A percentile compares a stretch with the other conserved stretches of the same genome.
Evolutionary conservation across 2,329 filamentous ascomycete species (phyloP).

Genomic region (Ramichloridium luteum): DNA sequence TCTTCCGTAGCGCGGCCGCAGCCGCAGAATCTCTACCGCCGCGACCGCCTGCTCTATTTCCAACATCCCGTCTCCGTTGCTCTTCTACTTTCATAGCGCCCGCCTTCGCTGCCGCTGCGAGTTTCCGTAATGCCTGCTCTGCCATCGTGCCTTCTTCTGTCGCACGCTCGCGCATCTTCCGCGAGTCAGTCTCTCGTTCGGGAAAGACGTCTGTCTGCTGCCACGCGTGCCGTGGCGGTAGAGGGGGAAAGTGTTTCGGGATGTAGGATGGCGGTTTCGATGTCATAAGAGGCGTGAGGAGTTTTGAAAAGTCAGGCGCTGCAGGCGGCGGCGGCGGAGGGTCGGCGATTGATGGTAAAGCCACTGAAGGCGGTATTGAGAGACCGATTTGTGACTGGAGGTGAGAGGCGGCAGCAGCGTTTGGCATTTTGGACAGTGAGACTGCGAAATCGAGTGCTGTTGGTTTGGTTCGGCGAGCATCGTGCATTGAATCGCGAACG

Average conservation of each 20-base stretch:
- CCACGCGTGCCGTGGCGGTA: conserved; percentile 54
- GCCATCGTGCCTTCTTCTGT: conserved; percentile 54
- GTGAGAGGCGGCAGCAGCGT: conserved; percentile 26
- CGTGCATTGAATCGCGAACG: conserved; percentile 46
- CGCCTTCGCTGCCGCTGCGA: conserved; percentile 39
- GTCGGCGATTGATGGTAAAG: conserved; percentile 29
- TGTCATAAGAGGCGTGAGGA: conserved; percentile 42
- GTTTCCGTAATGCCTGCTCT: conserved; percentile 51
- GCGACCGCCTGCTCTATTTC: conserved; percentile 25
- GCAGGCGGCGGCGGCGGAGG: conserved; percentile 29
- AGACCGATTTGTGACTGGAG: conserved; percentile 30
- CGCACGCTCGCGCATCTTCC: conserved; percentile 43
- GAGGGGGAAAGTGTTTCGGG: conserved; percentile 47
- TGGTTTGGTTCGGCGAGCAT: conserved; percentile 42
- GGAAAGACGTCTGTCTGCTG: conserved; percentile 47
- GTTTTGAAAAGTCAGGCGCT: conserved; percentile 33
- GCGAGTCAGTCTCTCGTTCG: conserved; percentile 46
- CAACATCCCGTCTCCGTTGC: conserved; percentile 27
- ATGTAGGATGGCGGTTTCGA: conserved; percentile 41
- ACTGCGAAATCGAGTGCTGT: conserved; percentile 48
- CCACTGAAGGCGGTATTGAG: conserved; percentile 22
- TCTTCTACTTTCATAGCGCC: conserved; percentile 35
- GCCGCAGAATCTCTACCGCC: not conserved
- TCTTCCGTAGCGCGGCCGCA: conserved; percentile 3
- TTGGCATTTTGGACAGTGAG: conserved; percentile 32